Conservation (phyloP, 176 grass and related monocot genomes). For the sorghum (Sorghum bicolor) region DNA sequence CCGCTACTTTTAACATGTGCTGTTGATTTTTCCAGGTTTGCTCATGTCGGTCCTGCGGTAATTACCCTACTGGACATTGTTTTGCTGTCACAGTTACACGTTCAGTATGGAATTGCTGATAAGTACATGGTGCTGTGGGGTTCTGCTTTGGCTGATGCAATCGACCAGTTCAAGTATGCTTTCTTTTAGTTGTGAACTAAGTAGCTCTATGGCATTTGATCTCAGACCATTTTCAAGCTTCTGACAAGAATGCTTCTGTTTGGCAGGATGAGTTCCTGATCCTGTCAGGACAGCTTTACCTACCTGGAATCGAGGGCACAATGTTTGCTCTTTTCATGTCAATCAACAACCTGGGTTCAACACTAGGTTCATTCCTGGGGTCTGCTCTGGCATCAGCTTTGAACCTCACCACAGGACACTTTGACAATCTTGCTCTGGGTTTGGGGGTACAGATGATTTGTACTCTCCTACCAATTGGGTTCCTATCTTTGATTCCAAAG, state of each 20-base stretch:
- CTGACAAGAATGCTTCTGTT: slow-evolving; percentile 32
- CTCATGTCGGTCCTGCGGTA: slow-evolving; percentile 64
- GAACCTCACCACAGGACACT: slow-evolving; percentile 48
- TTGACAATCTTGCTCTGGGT: slow-evolving; percentile 57
- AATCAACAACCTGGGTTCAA: slow-evolving; percentile 66
- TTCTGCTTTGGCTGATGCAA: slow-evolving; percentile 68
- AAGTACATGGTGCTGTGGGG: slow-evolving; percentile 76
- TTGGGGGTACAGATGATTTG: slow-evolving; percentile 45
- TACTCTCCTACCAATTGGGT: slow-evolving; percentile 50
- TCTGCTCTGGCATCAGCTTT: slow-evolving; percentile 56
- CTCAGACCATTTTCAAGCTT: slow-evolving; percentile 19
- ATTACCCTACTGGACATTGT: slow-evolving; percentile 53
- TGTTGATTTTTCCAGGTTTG: slow-evolving; percentile 54
- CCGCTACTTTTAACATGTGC: slow-evolving; percentile 18
- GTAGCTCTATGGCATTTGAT: not conserved
- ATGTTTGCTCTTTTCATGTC: slow-evolving; percentile 84
- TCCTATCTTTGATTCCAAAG: slow-evolving; percentile 70
- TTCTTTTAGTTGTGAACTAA: slow-evolving; percentile 16
- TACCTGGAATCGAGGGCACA: slow-evolving; percentile 79
- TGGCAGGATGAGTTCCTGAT: slow-evolving; percentile 74
- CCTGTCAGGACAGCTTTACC: slow-evolving; percentile 68
- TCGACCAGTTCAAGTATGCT: slow-evolving; percentile 79
- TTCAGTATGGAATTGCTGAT: slow-evolving; percentile 57
- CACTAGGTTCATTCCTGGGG: slow-evolving; percentile 68
- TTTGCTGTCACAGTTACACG: slow-evolving; percentile 54